Evolutionary conservation across 2,329 filamentous ascomycete genomes (phyloP), one percentile per base, ranked within the genome.

Genomic region (Rutstroemia sp.): DNA sequence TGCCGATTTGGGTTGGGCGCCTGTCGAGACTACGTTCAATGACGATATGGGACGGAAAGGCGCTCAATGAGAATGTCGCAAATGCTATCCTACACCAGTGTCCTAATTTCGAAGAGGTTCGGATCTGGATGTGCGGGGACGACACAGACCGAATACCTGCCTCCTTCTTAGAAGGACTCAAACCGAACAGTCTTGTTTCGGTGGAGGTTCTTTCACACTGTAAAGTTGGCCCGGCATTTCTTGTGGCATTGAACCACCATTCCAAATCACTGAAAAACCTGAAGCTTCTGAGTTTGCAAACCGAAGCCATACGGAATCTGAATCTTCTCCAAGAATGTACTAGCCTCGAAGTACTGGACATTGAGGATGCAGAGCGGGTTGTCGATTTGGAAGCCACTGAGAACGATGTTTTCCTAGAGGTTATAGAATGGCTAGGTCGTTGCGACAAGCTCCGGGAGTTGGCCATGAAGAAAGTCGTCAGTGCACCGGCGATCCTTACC

Each of bases 191-290:
- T 1, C 70, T 90, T 10, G 74, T 75, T 56, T 76, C 75, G 19
- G 83, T 89, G 56, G 74, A 82, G 57, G 76, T 83, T 27, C 75
- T 83, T 54, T 80, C 79, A 64, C 72, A 74, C 42, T 81, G 81
- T 60, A 71, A 75, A 2, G 74, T 87, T 16, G 79, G 78, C 0
- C 70, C 73, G 3, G 72, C 79, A 45, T 80, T 82, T 0, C 78
- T 86, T 48, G 67, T 74, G 25, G 76, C 78, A 3, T 63, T 85
- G 5, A 77, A 75, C 58, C 71, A 71, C 21, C 82, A 85, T 61
- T 71, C 74, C 14, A 68, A 74, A 44, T 82, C 83, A 4, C 71
- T 90, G 10, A 77, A 72, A 58, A 71, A 76, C 58, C 68, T 85
- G 57, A 75, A 76, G 58, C 68, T 85, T 4, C 67, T 69, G 41